Percentiles rank a stretch among this genome's conserved stretches.
These are phyloP conservation scores for Rhodamnia rubescens DNA, from an alignment of 345 rosid species.

Conservation along the genomic window DNA sequence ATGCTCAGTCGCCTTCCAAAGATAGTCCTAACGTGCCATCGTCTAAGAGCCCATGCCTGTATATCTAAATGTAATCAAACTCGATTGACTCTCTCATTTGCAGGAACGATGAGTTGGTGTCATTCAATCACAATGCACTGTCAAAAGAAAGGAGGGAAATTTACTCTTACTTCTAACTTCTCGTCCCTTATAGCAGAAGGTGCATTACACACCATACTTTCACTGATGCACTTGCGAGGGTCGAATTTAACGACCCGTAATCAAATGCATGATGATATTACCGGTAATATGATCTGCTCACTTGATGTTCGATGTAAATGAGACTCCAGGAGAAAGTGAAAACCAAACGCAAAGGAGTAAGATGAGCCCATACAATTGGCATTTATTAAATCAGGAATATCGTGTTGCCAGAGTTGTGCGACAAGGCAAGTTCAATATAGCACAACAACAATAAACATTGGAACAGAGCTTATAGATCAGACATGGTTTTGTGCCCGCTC, in stretches of 20 bases:
- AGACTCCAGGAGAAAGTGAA: background rate
- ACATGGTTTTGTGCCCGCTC: background rate
- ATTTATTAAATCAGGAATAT: background rate
- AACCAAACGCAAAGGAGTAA: background rate
- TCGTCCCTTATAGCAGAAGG: background rate
- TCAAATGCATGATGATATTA: background rate
- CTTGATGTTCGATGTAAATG: background rate
- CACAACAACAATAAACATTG: background rate
- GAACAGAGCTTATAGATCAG: background rate
- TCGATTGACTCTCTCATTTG: background rate
- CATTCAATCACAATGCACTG: background rate
- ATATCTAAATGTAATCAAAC: background rate
- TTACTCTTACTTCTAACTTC: background rate
- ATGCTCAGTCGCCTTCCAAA: background rate
- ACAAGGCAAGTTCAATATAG: background rate
- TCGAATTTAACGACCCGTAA: background rate
- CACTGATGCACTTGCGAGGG: background rate
- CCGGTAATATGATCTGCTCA: background rate
- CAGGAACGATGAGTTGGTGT: background rate
- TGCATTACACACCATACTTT: background rate
- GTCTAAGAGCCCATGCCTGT: background rate
- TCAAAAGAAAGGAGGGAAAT: background rate
- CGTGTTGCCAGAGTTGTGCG: background rate
- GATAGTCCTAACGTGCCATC: too few species aligned
- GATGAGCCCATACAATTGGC: background rate